A percentile compares a stretch with the other conserved stretches of the same genome.
Evolutionary conservation across 2,329 filamentous ascomycete genomes (phyloP).

Genomic region (Dendrostoma leiphaemia): DNA sequence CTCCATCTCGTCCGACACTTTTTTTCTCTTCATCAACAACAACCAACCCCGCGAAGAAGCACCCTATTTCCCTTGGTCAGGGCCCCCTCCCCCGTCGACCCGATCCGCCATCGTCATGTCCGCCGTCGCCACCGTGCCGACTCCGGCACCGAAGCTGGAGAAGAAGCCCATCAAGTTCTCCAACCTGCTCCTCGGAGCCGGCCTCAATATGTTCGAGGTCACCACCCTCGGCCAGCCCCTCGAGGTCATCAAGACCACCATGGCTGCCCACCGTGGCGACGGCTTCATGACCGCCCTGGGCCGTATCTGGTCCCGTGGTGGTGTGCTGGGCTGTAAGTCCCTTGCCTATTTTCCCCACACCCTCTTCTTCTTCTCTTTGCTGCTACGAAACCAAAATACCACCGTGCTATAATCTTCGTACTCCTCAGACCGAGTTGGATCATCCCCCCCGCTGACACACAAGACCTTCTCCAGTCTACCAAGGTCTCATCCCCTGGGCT

Average conservation of each 20-base stretch:
- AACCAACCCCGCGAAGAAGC: conserved; percentile 69
- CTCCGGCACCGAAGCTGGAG: conserved; percentile 63
- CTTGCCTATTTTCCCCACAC: neutral
- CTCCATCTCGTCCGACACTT: conserved; percentile 22
- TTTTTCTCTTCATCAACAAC: conserved; percentile 19
- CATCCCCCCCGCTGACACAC: too few species aligned
- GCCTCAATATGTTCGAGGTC: conserved; percentile 93
- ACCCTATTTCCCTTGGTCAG: conserved; percentile 95
- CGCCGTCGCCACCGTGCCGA: conserved; percentile 52
- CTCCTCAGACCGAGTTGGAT: too few species aligned
- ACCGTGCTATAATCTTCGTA: too few species aligned
- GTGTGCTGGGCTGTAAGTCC: conserved; percentile 90
- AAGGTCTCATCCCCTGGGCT: conserved; percentile 98
- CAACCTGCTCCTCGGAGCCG: conserved; percentile 91
- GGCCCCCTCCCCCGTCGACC: conserved; percentile 58
- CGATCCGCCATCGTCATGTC: conserved; percentile 58
- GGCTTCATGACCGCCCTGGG: conserved; percentile 77
- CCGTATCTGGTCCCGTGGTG: conserved; percentile 92
- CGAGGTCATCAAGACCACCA: conserved; percentile 99
- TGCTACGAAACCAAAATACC: too few species aligned
- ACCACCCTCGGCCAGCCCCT: conserved; percentile 72
- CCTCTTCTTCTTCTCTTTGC: neutral
- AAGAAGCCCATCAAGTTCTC: conserved; percentile 99
- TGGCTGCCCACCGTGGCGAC: conserved; percentile 94
- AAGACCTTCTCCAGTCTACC: conserved; percentile 79